Evolutionary conservation across 768 basidiomycete genomes (phyloP), one percentile per base, ranked within the genome.

Genomic region (Hortiboletus flavorubellus): DNA sequence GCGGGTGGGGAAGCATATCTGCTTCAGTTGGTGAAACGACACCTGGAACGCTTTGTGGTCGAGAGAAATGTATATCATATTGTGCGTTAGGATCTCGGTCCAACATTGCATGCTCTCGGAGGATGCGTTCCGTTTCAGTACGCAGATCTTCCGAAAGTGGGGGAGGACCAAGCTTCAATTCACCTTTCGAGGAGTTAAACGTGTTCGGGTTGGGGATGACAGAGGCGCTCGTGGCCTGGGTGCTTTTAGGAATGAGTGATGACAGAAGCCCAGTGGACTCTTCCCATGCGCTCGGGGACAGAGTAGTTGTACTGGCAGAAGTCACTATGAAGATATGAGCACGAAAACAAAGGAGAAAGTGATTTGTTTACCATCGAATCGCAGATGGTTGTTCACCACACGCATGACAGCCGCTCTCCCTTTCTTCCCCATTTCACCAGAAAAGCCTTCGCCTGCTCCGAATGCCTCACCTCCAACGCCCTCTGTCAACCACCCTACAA

Each of bases 401-500:
- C 87, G 84, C 84, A 98, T 88, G 42, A 98, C 88, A 10, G 92
- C 83, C 49, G 93, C 87, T 62, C 97, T 80, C 6, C 93, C 93
- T 56, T 94, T 77, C 64, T 88, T 86, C 18, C 91, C 93, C 53
- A 81, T 82, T 61, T 92, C 87, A 2, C 90, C 92, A 33, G 85
- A 77, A 63, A 92, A 91, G 0, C 93, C 87, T 48, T 85, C 81
- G 8, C 92, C 86, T 54, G 79, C 75, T 48, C 95, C 95, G 59
- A 87, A 68, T n/a, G 86, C 81, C 69, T 93, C 91, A 53, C 94
- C 87, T 55, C 94, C 85, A 51, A 87, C 78, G 15, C 93, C 94
- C 68, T 98, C 95, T 23, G 93, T 97, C 53, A 98, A 74, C 97
- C 97, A 99, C 31, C 96, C 95, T 3, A 98, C 80, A 8, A 99